A percentile compares a stretch with the other conserved stretches of the same genome.
Conservation (phyloP, 108 stramenopile species). For the Conticribra guillardii region DNA sequence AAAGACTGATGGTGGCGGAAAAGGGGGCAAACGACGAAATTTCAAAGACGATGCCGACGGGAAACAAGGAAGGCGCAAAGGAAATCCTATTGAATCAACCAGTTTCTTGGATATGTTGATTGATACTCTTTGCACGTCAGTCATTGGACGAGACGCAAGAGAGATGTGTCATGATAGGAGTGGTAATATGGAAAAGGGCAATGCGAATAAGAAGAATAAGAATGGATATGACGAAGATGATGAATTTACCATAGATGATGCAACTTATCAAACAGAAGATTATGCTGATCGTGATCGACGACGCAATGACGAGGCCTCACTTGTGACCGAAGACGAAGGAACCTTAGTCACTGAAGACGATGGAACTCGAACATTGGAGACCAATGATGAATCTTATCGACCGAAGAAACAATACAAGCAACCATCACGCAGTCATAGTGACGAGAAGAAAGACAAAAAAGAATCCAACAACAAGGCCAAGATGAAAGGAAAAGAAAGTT, state of each 20-base stretch:
- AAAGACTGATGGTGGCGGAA: conserved; percentile 7
- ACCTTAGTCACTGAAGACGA: conserved; percentile 40
- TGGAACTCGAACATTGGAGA: conserved; percentile 34
- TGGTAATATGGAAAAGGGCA: conserved; percentile 7
- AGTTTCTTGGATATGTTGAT: conserved; percentile 86
- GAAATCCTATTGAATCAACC: conserved; percentile 73
- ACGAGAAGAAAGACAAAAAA: conserved; percentile 28
- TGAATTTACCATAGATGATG: conserved; percentile 64
- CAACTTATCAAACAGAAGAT: conserved; percentile 82
- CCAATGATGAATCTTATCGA: conserved; percentile 33
- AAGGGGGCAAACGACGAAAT: conserved; percentile 20
- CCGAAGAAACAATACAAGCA: conserved; percentile 10
- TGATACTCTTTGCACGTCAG: conserved; percentile 83
- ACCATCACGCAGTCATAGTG: conserved; percentile 18
- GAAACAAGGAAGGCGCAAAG: conserved; percentile 46
- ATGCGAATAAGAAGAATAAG: conserved; percentile 9
- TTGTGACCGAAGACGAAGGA: conserved; percentile 32
- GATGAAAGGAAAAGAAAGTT: conserved; percentile 18
- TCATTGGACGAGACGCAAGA: conserved; percentile 58
- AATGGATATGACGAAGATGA: conserved; percentile 60
- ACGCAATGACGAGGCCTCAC: conserved; percentile 17
- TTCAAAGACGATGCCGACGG: conserved; percentile 13
- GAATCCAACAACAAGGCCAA: conserved; percentile 16
- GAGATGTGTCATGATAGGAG: conserved; percentile 32
- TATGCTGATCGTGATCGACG: conserved; percentile 20